Percentiles rank a stretch among this genome's conserved stretches.
phyloP scores from a whole-genome alignment of 768 basidiomycete genomes.

The Podaxis sp. region DNA sequence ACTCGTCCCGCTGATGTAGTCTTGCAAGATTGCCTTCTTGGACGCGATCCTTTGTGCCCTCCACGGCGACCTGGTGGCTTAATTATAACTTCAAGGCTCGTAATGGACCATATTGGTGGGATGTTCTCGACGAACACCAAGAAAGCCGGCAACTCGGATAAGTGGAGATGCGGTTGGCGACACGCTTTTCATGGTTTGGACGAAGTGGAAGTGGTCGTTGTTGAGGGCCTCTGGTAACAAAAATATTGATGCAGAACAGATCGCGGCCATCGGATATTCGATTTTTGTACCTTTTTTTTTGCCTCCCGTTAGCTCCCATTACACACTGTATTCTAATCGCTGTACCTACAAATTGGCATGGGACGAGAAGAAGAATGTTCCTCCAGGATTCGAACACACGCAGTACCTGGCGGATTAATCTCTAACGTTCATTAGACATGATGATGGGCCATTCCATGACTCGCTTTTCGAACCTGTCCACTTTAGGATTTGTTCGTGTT shows the following conservation, averaged over 20 bases:
- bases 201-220: slow-evolving; percentile 30
- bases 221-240: slow-evolving; percentile 8
- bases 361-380: too few relatives aligned
- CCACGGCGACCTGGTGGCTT: slow-evolving; percentile 21
- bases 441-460: too few relatives aligned
- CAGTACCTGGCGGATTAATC: too few relatives aligned
- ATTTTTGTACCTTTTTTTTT: too few relatives aligned
- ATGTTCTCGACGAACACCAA: slow-evolving; percentile 28
- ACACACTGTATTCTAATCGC: too few relatives aligned
- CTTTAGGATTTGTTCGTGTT: too few relatives aligned
- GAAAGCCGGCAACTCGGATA: slow-evolving; percentile 25
- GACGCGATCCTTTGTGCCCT: slow-evolving; percentile 33
- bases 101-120: slow-evolving; percentile 40
- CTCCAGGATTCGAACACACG: too few relatives aligned
- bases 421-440: too few relatives aligned
- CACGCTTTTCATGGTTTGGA: slow-evolving; percentile 37
- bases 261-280: background rate
- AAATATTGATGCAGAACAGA: background rate
- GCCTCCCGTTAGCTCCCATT: too few relatives aligned
- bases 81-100: slow-evolving; percentile 36
- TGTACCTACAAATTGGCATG: too few relatives aligned
- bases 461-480: too few relatives aligned
- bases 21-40: slow-evolving; percentile 39
- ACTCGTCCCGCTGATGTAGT: slow-evolving; percentile 33
- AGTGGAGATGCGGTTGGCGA: slow-evolving; percentile 43